phyloP scores from a whole-genome alignment of 1,284 basidiomycete species.

The Cerrena zonata region DNA sequence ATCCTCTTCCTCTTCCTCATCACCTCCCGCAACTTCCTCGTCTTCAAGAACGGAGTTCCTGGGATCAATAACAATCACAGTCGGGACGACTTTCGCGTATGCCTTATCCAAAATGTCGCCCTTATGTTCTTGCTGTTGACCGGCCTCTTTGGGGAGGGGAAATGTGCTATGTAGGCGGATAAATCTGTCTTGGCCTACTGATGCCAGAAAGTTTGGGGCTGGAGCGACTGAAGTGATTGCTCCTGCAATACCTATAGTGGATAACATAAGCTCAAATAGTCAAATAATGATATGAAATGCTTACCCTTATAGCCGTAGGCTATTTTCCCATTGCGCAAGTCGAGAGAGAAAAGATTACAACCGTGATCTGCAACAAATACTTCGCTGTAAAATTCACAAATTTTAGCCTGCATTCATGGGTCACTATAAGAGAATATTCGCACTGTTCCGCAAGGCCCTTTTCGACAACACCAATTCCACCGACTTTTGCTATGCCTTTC shows the following conservation, averaged over 20 bases:
- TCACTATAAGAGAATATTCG: conserved; percentile 25
- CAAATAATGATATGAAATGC: background rate
- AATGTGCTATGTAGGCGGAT: conserved; percentile 68
- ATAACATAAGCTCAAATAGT: background rate
- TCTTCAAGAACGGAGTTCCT: conserved; percentile 32
- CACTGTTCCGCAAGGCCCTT: conserved; percentile 66
- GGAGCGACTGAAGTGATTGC: conserved; percentile 59
- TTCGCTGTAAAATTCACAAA: conserved; percentile 45
- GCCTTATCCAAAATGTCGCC: conserved; percentile 64
- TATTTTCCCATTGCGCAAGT: conserved; percentile 68
- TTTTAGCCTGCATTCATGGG: background rate
- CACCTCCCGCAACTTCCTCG: conserved; percentile 37
- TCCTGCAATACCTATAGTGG: conserved; percentile 57
- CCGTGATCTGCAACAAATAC: conserved; percentile 72
- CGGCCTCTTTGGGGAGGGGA: conserved; percentile 45
- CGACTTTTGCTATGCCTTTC: conserved; percentile 53
- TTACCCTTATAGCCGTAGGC: conserved; percentile 71
- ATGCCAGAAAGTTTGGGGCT: conserved; percentile 48
- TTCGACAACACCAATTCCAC: conserved; percentile 62
- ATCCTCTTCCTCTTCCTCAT: conserved; percentile 36
- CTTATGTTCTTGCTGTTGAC: conserved; percentile 53
- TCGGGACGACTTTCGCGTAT: conserved; percentile 65
- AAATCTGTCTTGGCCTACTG: conserved; percentile 63
- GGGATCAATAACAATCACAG: conserved; percentile 54
- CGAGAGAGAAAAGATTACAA: conserved; percentile 64